Evolutionary conservation across 1,284 basidiomycete species (phyloP).

Genomic region (Leccinum pachyderme): DNA sequence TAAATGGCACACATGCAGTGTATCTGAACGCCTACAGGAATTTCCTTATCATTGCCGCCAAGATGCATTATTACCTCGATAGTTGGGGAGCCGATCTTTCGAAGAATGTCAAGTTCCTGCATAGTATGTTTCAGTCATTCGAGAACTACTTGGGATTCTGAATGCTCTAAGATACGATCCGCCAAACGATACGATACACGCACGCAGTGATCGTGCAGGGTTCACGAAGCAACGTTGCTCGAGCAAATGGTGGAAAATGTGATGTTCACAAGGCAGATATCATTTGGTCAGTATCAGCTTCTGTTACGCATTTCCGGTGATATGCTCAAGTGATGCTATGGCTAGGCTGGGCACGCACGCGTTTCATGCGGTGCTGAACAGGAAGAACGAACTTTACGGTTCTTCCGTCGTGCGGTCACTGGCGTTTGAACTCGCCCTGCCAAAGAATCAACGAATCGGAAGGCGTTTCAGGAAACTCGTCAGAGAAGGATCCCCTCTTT

Average conservation of each 20-base stretch:
- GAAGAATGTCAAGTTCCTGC: conserved; percentile 49
- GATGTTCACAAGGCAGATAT: conserved; percentile 52
- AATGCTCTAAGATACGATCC: conserved; percentile 48
- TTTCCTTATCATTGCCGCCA: conserved; percentile 84
- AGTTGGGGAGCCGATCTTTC: conserved; percentile 51
- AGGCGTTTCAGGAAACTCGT: conserved; percentile 47
- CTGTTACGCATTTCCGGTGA: background rate
- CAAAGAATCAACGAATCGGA: conserved; percentile 42
- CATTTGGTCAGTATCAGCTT: conserved; percentile 53
- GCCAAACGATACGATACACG: conserved; percentile 56
- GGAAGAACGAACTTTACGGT: conserved; percentile 51
- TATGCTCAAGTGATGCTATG: conserved; percentile 7
- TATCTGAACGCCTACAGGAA: conserved; percentile 86
- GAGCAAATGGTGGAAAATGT: conserved; percentile 37
- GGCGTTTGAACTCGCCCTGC: conserved; percentile 47
- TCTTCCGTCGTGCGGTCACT: conserved; percentile 47
- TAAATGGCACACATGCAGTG: conserved; percentile 67
- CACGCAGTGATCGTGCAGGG: conserved; percentile 53
- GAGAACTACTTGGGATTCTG: conserved; percentile 1
- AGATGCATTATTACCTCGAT: conserved; percentile 81
- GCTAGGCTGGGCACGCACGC: conserved; percentile 81
- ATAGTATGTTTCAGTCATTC: conserved; percentile 41
- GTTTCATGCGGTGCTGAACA: conserved; percentile 63
- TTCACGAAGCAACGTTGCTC: conserved; percentile 43
- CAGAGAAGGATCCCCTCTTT: conserved; percentile 43